Base-by-base conservation (phyloP, 805 yeast genomes). In the Lachancea sp. region DNA sequence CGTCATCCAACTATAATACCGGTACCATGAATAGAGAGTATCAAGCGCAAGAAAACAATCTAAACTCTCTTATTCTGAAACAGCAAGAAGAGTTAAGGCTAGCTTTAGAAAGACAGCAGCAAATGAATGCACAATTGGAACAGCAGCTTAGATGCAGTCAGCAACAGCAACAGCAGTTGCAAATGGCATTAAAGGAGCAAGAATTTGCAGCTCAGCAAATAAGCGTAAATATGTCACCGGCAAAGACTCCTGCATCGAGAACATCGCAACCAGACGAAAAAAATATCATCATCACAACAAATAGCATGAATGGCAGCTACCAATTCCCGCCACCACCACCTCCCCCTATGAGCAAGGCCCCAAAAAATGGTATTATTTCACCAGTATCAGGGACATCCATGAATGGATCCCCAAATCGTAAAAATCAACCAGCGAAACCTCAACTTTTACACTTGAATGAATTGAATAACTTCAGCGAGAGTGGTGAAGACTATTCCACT, bases 291-390 rank as follows among this genome's bases (percentile, higher is more conserved):
- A 40, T 60, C 6, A 60, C 64, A 1, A 49, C 58, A 8, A 60
- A 61, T 40, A 54, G 58, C n/a, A 48, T 50, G 11, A 45, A 43
- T 26, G 65, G 63, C 9, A 51, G 46, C n/a, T 61, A 58, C 41
- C 55, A 57, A 38, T 61, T 61, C 35, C 65, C 65, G n/a, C 61
- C 64, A 7, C 60, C 60, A 20, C 30, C 45, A 18, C 17, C 8
- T 4, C 4, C 12, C 13, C 30, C 30, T 28, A 28, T 4, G 18
- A 8, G 8, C 17, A 9, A 13, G 5, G 16, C 4, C 4, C 16
- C 30, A 13, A 28, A 24, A 9, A 30, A 36, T 32, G 46, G 46
- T 2, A 28, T 40, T 9, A 26, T 43, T 12, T 43, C 46, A 17
- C 49, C 60, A 2, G 39, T 43, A 4, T 46, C 60, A n/a, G 50